Base-by-base conservation (phyloP, 805 yeast species). In the Saturnispora quitensis region DNA sequence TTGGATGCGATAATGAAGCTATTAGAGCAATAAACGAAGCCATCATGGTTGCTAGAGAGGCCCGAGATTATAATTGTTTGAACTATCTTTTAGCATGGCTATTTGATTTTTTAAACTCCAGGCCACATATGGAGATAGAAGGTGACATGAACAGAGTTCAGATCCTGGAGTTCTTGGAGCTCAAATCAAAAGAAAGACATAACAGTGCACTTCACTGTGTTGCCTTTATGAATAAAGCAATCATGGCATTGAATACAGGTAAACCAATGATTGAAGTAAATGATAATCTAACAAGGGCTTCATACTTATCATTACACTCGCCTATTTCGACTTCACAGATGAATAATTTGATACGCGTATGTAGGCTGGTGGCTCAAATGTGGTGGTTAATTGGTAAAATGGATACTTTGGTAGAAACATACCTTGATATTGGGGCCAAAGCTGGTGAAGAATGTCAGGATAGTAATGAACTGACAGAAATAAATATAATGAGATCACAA, bases 1-100 rank as follows among this genome's bases (percentile, higher is more conserved):
- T 84, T 62, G 81, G 82, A 28, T 80, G 82, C 51, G 76, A 77
- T 55, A 74, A 74, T 12, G 84, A 84, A 53, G 95, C 96, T 0
- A 63, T 88, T 13, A 74, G 83, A 56, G 84, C 95, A 1, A 85
- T 89, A 8, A 88, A 85, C 55, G 97, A 89, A 63, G 93, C 97
- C 0, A 84, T 89, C 2, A 73, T 85, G 6, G 89, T 89, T 3
- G 97, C 97, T 0, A 71, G 97, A 57, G 96, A 89, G 60, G 83
- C 84, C 58, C 82, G 82, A 55, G 96, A 90, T 64, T 73, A 78
- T 51, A 72, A 75, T 13, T 86, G 95, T 25, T 72, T 89, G 42
- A 84, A 86, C 27, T 81, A 81, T 58, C 74, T 89, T 15, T 69
- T 89, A 47, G 74, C 88, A 9, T 85, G 93, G 89, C 70, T 88